These are phyloP conservation scores for Yamagishiella unicocca DNA, from an alignment of 139 green algal genomes.

Conservation along the genomic window DNA sequence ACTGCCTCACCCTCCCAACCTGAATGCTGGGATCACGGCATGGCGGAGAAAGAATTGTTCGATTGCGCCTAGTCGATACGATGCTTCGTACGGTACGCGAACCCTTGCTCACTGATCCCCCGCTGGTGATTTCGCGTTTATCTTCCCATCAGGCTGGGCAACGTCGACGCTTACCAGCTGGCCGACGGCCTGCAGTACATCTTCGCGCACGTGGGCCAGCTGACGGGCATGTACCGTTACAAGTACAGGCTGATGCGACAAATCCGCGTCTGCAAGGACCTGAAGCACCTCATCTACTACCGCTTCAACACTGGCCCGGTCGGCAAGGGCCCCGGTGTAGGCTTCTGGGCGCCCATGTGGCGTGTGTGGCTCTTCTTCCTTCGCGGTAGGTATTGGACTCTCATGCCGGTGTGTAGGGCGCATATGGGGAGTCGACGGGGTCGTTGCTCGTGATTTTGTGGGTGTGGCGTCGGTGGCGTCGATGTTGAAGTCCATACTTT, in stretches of 20 bases:
- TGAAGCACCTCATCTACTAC: constrained; percentile 99
- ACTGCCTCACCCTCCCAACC: too few species aligned
- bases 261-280: constrained; percentile 99
- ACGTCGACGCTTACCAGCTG: constrained; percentile 99
- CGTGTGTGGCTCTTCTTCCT: constrained; percentile 99
- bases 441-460: background rate
- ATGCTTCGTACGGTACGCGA: too few species aligned
- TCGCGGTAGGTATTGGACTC: constrained; percentile 71
- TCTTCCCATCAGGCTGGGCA: constrained; percentile 86
- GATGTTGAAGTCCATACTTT: too few species aligned
- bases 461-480: background rate
- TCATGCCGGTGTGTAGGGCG: background rate
- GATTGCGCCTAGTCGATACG: too few species aligned
- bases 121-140: too few species aligned
- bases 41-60: too few species aligned
- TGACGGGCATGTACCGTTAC: constrained; percentile 98
- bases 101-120: too few species aligned
- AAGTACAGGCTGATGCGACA: constrained; percentile 99
- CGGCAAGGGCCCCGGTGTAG: constrained; percentile 98
- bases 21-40: too few species aligned
- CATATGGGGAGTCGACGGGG: background rate
- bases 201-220: constrained; percentile 98
- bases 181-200: constrained; percentile 99
- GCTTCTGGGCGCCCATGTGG: constrained; percentile 99
- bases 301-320: constrained; percentile 96